phyloP scores from a whole-genome alignment of 2,329 filamentous ascomycete species.

The Aspergillus ustus region DNA sequence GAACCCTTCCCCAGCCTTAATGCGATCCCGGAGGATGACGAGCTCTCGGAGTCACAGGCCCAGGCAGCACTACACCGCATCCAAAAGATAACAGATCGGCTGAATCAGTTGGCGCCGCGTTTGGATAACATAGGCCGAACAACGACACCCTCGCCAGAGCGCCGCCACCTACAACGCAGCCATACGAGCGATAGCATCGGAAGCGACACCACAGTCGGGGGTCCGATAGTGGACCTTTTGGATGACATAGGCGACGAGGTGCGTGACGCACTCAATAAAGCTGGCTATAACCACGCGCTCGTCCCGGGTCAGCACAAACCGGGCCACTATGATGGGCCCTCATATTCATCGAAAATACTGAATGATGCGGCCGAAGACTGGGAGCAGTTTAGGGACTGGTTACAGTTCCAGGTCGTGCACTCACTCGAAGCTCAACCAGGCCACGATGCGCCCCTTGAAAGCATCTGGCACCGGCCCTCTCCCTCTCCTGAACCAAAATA shows the following conservation, averaged over 20 bases:
- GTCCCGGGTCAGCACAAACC: constrained; percentile 14
- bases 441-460: background rate
- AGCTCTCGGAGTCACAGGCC: constrained; percentile 4
- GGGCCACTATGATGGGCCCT: background rate
- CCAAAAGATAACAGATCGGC: constrained; percentile 11
- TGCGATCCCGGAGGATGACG: constrained; percentile 14
- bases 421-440: background rate
- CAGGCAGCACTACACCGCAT: constrained; percentile 15
- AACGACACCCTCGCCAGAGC: background rate
- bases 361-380: constrained; percentile 18
- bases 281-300: constrained; percentile 11
- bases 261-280: constrained; percentile 14
- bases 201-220: constrained; percentile 2
- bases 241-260: constrained; percentile 18
- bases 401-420: constrained; percentile 20
- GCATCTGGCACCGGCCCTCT: background rate
- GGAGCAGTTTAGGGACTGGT: constrained; percentile 21
- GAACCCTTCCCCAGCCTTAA: constrained; percentile 10
- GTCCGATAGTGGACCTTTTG: constrained; percentile 15
- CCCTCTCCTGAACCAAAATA: background rate
- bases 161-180: background rate
- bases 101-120: constrained; percentile 9
- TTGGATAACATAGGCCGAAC: constrained; percentile 5
- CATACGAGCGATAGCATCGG: background rate
- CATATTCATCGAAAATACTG: background rate